phyloP scores from a whole-genome alignment of 2,329 filamentous ascomycete genomes.

The Lasiodiplodia sp. region DNA sequence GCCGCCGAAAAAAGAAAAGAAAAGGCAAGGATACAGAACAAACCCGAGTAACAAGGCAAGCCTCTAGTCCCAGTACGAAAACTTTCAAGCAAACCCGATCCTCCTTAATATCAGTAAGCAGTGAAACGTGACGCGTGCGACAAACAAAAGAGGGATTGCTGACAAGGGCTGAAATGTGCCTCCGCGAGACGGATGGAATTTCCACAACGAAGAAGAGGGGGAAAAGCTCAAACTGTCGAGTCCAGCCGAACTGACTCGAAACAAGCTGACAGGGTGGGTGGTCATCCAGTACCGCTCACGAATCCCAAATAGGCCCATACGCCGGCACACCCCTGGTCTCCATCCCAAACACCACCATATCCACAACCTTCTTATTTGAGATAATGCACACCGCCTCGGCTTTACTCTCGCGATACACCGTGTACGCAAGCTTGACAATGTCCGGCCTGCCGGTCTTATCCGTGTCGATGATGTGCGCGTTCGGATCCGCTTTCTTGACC shows the following conservation, averaged over 20 bases:
- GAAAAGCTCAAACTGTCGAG: background rate
- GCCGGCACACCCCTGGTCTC: slow-evolving; percentile 71
- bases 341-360: slow-evolving; percentile 72
- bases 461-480: slow-evolving; percentile 74
- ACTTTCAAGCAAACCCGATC: background rate
- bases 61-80: background rate
- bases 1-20: background rate
- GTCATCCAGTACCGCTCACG: slow-evolving; percentile 44
- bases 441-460: slow-evolving; percentile 63
- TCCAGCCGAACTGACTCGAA: background rate
- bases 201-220: background rate
- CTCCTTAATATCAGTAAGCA: background rate
- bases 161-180: background rate
- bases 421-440: slow-evolving; percentile 64
- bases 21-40: background rate
- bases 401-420: slow-evolving; percentile 54
- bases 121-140: background rate
- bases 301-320: slow-evolving; percentile 79
- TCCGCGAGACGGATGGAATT: background rate
- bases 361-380: slow-evolving; percentile 72
- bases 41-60: background rate
- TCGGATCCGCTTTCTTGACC: slow-evolving; percentile 65
- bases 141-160: background rate
- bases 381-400: slow-evolving; percentile 77
- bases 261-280: background rate